Conservation (phyloP, 192 early-diverging fungal genomes). For the Coemansia interrupta region DNA sequence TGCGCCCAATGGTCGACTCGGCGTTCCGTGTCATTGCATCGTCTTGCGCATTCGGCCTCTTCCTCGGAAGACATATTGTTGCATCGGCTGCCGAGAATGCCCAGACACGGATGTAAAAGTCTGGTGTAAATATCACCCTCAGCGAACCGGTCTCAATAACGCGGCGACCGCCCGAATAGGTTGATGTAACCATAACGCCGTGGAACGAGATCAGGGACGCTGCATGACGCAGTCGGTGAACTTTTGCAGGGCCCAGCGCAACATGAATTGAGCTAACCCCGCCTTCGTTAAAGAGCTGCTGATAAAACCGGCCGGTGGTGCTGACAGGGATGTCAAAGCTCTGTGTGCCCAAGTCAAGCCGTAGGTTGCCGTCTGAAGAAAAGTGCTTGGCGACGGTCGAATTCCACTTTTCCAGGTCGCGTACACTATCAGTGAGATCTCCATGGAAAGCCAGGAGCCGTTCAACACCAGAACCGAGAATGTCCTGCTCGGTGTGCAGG, state of each 20-base stretch:
- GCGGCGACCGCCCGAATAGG: slow-evolving; percentile 34
- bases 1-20: slow-evolving; percentile 39
- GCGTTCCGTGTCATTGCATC: slow-evolving; percentile 22
- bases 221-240: slow-evolving; percentile 7
- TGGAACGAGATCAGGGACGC: slow-evolving; percentile 32
- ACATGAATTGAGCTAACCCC: slow-evolving; percentile 27
- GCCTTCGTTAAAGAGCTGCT: slow-evolving; percentile 39
- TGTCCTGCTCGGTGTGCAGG: neutral
- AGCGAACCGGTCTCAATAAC: slow-evolving; percentile 40
- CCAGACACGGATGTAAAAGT: slow-evolving; percentile 41
- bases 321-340: slow-evolving; percentile 35
- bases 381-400: slow-evolving; percentile 19
- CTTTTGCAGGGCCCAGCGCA: slow-evolving; percentile 22
- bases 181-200: slow-evolving; percentile 26
- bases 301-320: slow-evolving; percentile 41
- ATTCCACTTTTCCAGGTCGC: slow-evolving; percentile 28
- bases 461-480: slow-evolving; percentile 30
- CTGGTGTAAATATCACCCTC: slow-evolving; percentile 30
- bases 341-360: slow-evolving; percentile 30
- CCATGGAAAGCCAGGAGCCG: slow-evolving; percentile 38
- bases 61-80: slow-evolving; percentile 30
- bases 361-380: slow-evolving; percentile 15
- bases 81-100: slow-evolving; percentile 30
- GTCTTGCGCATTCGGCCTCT: slow-evolving; percentile 27
- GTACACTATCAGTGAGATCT: slow-evolving; percentile 5